Percentiles rank a stretch among this genome's conserved stretches.
These are phyloP conservation scores for Neofusicoccum laricinum DNA, from an alignment of 2,329 filamentous ascomycete genomes.

Conservation along the genomic window DNA sequence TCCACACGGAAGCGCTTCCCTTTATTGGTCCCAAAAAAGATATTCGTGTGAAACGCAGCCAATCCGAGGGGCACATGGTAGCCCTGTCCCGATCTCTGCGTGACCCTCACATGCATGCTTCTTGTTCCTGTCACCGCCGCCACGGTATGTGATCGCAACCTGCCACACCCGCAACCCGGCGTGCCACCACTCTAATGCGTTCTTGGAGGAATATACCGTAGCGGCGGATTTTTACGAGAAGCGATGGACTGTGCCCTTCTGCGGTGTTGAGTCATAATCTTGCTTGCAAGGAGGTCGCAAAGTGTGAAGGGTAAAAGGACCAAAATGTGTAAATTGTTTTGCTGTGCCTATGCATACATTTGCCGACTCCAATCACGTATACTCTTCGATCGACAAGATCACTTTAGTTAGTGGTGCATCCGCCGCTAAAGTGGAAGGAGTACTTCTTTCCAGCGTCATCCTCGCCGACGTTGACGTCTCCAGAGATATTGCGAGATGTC, in stretches of 20 bases:
- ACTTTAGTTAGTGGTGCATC: neutral
- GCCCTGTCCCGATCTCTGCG: neutral
- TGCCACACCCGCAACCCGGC: neutral
- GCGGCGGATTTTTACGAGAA: neutral
- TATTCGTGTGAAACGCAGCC: neutral
- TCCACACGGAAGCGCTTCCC: neutral
- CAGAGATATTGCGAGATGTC: neutral
- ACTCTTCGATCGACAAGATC: neutral
- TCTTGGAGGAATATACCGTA: neutral
- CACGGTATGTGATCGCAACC: neutral
- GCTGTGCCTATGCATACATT: neutral
- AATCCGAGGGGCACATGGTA: neutral
- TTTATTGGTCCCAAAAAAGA: neutral
- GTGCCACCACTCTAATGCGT: neutral
- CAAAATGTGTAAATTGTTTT: neutral
- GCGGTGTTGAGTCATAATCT: neutral
- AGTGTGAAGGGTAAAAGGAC: neutral
- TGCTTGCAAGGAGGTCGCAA: neutral
- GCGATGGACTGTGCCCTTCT: neutral
- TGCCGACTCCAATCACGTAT: neutral
- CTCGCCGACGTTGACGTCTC: neutral
- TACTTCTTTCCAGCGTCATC: neutral
- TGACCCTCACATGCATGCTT: neutral
- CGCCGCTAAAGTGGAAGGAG: neutral
- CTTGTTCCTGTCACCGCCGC: constrained; percentile 9